These are phyloP conservation scores for Cryphonectria parasitica DNA, from an alignment of 2,329 filamentous ascomycete genomes.

Conservation along the genomic window DNA sequence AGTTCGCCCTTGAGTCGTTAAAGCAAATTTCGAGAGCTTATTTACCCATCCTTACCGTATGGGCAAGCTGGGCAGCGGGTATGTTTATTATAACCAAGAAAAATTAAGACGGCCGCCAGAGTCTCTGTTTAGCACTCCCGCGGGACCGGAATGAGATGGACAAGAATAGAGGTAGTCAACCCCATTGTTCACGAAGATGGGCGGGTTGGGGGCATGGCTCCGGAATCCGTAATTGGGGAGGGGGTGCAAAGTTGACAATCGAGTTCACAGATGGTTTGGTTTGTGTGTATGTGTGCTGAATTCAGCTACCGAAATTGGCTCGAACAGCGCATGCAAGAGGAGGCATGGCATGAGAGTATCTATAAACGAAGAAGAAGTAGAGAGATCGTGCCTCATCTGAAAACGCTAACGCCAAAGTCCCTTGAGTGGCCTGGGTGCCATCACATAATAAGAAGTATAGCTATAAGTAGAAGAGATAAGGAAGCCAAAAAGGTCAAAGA, in stretches of 20 bases:
- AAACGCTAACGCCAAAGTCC: slow-evolving; percentile 5
- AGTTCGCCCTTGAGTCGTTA: background rate
- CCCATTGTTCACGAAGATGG: background rate
- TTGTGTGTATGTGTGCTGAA: slow-evolving; percentile 4
- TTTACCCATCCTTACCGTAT: too few species aligned
- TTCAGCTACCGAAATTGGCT: slow-evolving; percentile 10
- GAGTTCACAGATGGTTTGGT: slow-evolving; percentile 5
- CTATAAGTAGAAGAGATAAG: slow-evolving; percentile 11
- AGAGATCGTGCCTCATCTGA: slow-evolving; percentile 18
- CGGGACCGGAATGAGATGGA: slow-evolving; percentile 2
- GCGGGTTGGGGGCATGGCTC: background rate
- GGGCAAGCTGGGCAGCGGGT: background rate
- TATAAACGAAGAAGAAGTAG: slow-evolving; percentile 9
- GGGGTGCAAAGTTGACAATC: background rate
- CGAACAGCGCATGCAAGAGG: slow-evolving; percentile 7
- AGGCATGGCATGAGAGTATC: slow-evolving; percentile 17
- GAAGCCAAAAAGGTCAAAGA: slow-evolving; percentile 2
- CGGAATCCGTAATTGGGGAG: background rate
- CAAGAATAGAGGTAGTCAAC: background rate
- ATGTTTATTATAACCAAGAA: background rate
- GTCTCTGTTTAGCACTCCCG: slow-evolving; percentile 1
- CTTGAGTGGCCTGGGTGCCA: background rate
- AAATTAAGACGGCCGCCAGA: background rate
- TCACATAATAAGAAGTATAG: background rate
- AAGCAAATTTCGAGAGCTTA: background rate